These are phyloP conservation scores for Erucastrum elatum DNA, from an alignment of 345 rosid species.

Conservation along the genomic window DNA sequence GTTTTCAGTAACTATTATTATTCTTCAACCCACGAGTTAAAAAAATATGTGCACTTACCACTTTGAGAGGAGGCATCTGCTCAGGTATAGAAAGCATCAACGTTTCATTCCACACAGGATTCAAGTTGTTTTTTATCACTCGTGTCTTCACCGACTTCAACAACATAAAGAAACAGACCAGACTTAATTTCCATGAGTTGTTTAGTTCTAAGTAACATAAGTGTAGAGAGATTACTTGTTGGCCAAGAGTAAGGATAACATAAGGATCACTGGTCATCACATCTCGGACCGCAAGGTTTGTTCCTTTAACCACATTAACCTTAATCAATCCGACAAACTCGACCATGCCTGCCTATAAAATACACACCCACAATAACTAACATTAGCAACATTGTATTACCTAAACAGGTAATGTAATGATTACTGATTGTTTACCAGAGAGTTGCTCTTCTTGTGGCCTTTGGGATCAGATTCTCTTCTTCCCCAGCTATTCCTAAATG, in stretches of 20 bases:
- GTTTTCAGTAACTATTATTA: not conserved
- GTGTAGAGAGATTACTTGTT: slow-evolving; percentile 55
- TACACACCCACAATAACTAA: slow-evolving; percentile 19
- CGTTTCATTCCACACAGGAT: slow-evolving; percentile 97
- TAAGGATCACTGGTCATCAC: slow-evolving; percentile 90
- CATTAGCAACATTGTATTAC: not conserved
- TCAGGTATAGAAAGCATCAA: slow-evolving; percentile 96
- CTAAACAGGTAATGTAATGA: not conserved
- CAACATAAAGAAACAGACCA: not conserved
- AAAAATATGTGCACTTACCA: slow-evolving; percentile 50
- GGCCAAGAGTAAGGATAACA: slow-evolving; percentile 82
- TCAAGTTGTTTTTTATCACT: slow-evolving; percentile 90
- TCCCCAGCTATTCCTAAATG: slow-evolving; percentile 92
- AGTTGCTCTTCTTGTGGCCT: slow-evolving; percentile 62
- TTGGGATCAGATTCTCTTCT: slow-evolving; percentile 68
- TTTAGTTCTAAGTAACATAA: not conserved
- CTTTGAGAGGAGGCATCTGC: slow-evolving; percentile 80
- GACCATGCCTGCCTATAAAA: slow-evolving; percentile 88
- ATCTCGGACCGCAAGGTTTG: slow-evolving; percentile 89
- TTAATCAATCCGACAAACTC: slow-evolving; percentile 93
- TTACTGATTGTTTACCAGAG: slow-evolving; percentile 52
- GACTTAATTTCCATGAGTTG: not conserved
- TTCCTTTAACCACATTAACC: slow-evolving; percentile 96
- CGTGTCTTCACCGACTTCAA: slow-evolving; percentile 86
- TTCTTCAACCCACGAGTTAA: slow-evolving; percentile 7